Evolutionary conservation across 768 basidiomycete species (phyloP).

Genomic region (Suillus variegatus): DNA sequence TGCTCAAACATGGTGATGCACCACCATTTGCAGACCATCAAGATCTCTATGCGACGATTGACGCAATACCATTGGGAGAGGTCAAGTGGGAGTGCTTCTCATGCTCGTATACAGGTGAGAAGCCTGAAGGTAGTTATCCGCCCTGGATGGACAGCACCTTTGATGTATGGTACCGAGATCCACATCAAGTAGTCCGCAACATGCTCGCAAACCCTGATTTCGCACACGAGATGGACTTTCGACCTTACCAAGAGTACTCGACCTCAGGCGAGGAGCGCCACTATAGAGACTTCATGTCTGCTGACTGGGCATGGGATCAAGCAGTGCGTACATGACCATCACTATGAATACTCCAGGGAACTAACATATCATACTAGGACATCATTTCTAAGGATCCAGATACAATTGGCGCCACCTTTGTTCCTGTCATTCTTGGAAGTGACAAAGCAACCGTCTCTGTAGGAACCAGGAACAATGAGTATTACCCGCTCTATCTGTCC

Average conservation of each 20-base stretch:
- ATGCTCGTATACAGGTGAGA: slow-evolving; percentile 18
- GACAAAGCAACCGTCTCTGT: slow-evolving; percentile 45
- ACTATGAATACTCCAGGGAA: background rate
- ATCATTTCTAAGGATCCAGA: slow-evolving; percentile 20
- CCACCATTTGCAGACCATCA: slow-evolving; percentile 26
- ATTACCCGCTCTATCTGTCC: slow-evolving; percentile 31
- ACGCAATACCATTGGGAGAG: slow-evolving; percentile 26
- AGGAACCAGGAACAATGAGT: slow-evolving; percentile 39
- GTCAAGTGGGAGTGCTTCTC: slow-evolving; percentile 30
- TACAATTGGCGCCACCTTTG: slow-evolving; percentile 33
- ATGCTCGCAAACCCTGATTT: slow-evolving; percentile 27
- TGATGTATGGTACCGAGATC: slow-evolving; percentile 30
- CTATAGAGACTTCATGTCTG: slow-evolving; percentile 10
- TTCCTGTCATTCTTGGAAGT: slow-evolving; percentile 36
- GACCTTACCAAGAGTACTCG: slow-evolving; percentile 18
- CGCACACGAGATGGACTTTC: slow-evolving; percentile 19
- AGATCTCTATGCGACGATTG: slow-evolving; percentile 27
- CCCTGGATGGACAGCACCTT: slow-evolving; percentile 28
- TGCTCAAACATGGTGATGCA: slow-evolving; percentile 12
- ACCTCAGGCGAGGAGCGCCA: slow-evolving; percentile 8
- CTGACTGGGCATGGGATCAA: slow-evolving; percentile 25
- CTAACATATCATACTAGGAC: slow-evolving; percentile 18
- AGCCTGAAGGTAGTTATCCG: slow-evolving; percentile 14
- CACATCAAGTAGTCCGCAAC: slow-evolving; percentile 17
- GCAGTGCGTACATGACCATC: slow-evolving; percentile 27